Conservation (phyloP, 2,329 filamentous ascomycete genomes). For the Ophiocordyceps camponoti-leonardi region DNA sequence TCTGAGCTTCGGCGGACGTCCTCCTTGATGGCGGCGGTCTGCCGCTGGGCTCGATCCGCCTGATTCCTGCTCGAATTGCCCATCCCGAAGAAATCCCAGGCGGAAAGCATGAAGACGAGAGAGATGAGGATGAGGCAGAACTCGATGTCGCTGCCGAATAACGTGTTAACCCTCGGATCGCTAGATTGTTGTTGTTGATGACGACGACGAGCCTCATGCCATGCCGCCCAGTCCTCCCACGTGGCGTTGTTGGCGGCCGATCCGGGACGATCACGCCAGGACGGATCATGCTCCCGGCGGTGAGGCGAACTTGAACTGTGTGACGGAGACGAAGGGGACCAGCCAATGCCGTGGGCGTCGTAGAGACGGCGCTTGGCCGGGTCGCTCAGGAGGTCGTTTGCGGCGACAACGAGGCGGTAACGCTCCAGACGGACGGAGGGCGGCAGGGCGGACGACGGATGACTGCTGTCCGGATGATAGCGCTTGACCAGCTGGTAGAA, state of each 20-base stretch:
- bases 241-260: slow-evolving; percentile 58
- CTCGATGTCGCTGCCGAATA: too few species aligned
- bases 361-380: slow-evolving; percentile 64
- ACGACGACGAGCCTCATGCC: slow-evolving; percentile 40
- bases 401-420: slow-evolving; percentile 75
- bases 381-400: slow-evolving; percentile 76
- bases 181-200: slow-evolving; percentile 39
- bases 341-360: slow-evolving; percentile 67
- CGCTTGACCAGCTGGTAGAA: slow-evolving; percentile 90
- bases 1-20: slow-evolving; percentile 35
- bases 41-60: slow-evolving; percentile 48
- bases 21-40: slow-evolving; percentile 47
- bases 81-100: slow-evolving; percentile 53
- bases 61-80: slow-evolving; percentile 43
- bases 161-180: too few species aligned
- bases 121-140: slow-evolving; percentile 41
- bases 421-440: slow-evolving; percentile 59
- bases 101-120: slow-evolving; percentile 34
- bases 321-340: slow-evolving; percentile 28
- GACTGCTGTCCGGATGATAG: slow-evolving; percentile 71
- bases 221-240: slow-evolving; percentile 94
- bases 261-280: slow-evolving; percentile 30
- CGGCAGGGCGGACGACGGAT: slow-evolving; percentile 15
- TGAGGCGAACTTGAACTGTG: slow-evolving; percentile 32
- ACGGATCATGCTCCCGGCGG: slow-evolving; percentile 22